Base-by-base conservation (phyloP, 1,284 basidiomycete species). In the Leucoagaricus sp. region DNA sequence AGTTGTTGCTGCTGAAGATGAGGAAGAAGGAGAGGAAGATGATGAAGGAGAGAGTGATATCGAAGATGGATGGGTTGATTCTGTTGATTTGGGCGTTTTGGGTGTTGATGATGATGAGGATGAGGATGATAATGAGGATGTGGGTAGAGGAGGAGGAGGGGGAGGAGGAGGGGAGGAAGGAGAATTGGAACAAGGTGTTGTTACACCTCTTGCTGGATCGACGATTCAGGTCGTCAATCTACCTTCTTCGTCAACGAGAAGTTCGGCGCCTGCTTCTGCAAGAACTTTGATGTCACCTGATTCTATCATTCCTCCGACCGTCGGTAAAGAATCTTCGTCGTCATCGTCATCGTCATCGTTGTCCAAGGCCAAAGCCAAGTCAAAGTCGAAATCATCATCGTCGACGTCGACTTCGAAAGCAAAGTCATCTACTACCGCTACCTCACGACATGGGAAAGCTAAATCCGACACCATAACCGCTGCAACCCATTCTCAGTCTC, bases 11-110 rank as follows among this genome's bases (percentile, higher is more conserved):
- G n/a, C n/a, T 8, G 73, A 76, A 36, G 69, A 73, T 23, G 57
- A 55, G 17, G 60, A 52, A 9, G 75, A 75, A 12, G 75, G 72
- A 36, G 74, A 78, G 53, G 79, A 78, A 59, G 78, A 81, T 23
- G 80, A 63, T 19, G 58, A 65, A 72, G 42, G 68, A 64, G 44
- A 71, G 72, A 12, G 76, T 75, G 79, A 83, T 62, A 85, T 85
- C 53, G 85, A 86, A 65, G 85, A 87, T 50, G 86, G 88, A 49
- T 89, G 85, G 86, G 76, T 86, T 9, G 84, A 70, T 44, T 68
- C 69, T 1, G 53, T n/a, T 25, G 53, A 55, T 34, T 26, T 38
- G n/a, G 53, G 26, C 2, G 15, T n/a, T n/a, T n/a, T 38, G n/a
- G 48, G 71, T 70, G 3, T 71, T 71, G 46, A 67, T 15, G 33